These are phyloP conservation scores for Fusarium poae DNA, from an alignment of 2,329 filamentous ascomycete genomes.

Conservation along the genomic window DNA sequence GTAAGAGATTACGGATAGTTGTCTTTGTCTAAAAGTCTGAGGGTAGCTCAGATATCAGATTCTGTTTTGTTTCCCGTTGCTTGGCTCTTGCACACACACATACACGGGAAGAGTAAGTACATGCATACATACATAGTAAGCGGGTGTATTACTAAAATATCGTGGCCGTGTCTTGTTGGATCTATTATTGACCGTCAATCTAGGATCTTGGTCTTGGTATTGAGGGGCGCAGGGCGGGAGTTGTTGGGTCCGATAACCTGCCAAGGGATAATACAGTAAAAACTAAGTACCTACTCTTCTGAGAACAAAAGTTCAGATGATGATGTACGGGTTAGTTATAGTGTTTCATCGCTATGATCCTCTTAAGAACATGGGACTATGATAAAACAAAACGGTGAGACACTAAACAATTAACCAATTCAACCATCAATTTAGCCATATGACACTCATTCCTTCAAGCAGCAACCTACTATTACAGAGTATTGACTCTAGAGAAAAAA, in stretches of 20 bases:
- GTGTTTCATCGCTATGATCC: conserved; percentile 25
- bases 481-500: background rate
- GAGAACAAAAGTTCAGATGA: conserved; percentile 23
- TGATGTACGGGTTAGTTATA: background rate
- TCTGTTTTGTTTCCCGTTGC: conserved; percentile 17
- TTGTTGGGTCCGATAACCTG: conserved; percentile 16
- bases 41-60: conserved; percentile 3
- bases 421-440: conserved; percentile 5
- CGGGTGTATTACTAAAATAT: too few relatives aligned
- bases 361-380: conserved; percentile 10
- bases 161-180: conserved; percentile 28
- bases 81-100: conserved; percentile 1
- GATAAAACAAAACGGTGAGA: conserved; percentile 17
- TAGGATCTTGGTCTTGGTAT: conserved; percentile 15
- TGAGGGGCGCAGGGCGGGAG: conserved; percentile 25
- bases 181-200: conserved; percentile 6
- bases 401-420: conserved; percentile 14
- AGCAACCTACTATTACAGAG: background rate
- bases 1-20: conserved; percentile 4
- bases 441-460: background rate
- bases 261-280: conserved; percentile 23
- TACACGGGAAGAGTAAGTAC: background rate
- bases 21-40: background rate
- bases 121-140: too few relatives aligned
- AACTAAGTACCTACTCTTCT: background rate